These are phyloP conservation scores for Marasmius fiardii DNA, from an alignment of 1,284 basidiomycete species.

Conservation along the genomic window DNA sequence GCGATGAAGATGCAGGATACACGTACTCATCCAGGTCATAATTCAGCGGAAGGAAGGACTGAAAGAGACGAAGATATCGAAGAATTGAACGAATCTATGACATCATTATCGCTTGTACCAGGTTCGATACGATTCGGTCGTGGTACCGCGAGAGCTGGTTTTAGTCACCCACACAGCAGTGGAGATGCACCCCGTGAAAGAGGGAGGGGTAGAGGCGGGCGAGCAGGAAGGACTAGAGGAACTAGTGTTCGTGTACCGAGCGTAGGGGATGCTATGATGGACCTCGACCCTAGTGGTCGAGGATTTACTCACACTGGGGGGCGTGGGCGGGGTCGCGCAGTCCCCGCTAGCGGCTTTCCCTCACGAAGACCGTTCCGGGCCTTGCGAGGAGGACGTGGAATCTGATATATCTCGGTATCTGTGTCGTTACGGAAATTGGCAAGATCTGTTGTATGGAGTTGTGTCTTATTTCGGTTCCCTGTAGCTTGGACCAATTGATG, in stretches of 20 bases:
- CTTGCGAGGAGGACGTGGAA: too few species aligned
- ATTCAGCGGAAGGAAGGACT: not conserved
- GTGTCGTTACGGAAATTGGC: too few species aligned
- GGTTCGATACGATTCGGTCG: conserved; percentile 67
- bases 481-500: too few species aligned
- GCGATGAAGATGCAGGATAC: conserved; percentile 16
- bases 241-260: not conserved
- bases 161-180: conserved; percentile 16
- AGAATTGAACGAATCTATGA: conserved; percentile 44
- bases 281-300: not conserved
- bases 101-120: conserved; percentile 66
- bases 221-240: not conserved
- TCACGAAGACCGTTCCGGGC: too few species aligned
- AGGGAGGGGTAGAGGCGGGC: not conserved
- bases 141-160: conserved; percentile 49
- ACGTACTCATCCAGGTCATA: conserved; percentile 15
- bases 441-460: too few species aligned
- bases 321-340: not conserved
- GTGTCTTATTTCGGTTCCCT: too few species aligned
- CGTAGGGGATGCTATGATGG: not conserved
- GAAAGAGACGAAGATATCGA: conserved; percentile 34
- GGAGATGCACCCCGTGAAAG: not conserved
- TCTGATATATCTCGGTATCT: too few species aligned
- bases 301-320: not conserved
- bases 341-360: not conserved